Evolutionary conservation across 139 green algal genomes (phyloP), one percentile per base, ranked within the genome.

Genomic region (Chlorokybus atmophyticus): DNA sequence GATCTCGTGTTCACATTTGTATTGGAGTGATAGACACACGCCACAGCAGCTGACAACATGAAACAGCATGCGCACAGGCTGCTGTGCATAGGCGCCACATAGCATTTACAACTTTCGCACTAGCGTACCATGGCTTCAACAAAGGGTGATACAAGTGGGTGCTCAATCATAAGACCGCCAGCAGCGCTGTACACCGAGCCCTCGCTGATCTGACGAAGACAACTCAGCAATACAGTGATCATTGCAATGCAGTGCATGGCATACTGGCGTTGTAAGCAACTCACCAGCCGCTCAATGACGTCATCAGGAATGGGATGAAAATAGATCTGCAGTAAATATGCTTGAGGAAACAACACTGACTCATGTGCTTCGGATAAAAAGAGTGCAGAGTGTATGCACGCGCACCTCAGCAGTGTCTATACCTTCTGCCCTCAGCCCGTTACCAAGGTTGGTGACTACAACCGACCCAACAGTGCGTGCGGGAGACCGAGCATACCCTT

Each of bases 161-260:
- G 81, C 61, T 90, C 82, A 8, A 90, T 64, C 82, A 90, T 87
- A 1, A 90, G 70, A 0, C 80, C 82, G 4, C 82, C 80, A 3
- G 82, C 82, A 40, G 70, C 82, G 60, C 61, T 75, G 32, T 82
- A 80, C 24, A 85, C 78, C 17, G 69, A 62, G 5, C 77, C 80
- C 40, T 90, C 82, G 7, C 57, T 55, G 1, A 87, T 69, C 19
- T 40, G 52, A 4, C 23, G n/a, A n/a, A n/a, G n/a, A n/a, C n/a
- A n/a, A n/a, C n/a, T n/a, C n/a, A n/a, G n/a, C n/a, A n/a, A n/a
- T n/a, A n/a, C n/a, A n/a, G n/a, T n/a, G n/a, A n/a, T n/a, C n/a
- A n/a, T n/a, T n/a, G n/a, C n/a, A n/a, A n/a, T n/a, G n/a, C n/a
- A n/a, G n/a, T n/a, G n/a, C n/a, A n/a, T n/a, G n/a, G n/a, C n/a